Evolutionary conservation across 495 filamentous ascomycete species (phyloP).

Genomic region (Letharia columbiana): DNA sequence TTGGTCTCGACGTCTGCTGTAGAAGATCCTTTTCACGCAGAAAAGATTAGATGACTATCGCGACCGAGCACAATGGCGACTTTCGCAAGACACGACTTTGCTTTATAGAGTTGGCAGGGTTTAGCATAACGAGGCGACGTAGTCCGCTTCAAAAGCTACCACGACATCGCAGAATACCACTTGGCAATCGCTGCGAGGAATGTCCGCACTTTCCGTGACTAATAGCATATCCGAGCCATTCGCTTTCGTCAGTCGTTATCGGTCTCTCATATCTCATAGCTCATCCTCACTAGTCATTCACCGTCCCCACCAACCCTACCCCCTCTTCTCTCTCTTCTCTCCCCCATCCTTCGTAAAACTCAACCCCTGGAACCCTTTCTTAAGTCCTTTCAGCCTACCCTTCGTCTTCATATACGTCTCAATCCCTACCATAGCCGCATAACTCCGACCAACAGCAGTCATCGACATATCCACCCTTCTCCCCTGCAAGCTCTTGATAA

Average conservation of each 20-base stretch:
- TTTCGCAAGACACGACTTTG: neutral
- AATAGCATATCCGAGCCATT: neutral
- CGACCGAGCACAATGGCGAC: neutral
- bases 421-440: slow-evolving; percentile 72
- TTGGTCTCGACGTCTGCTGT: neutral
- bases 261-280: neutral
- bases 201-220: no score
- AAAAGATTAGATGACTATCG: neutral
- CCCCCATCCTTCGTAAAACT: slow-evolving; percentile 12
- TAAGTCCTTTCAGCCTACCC: slow-evolving; percentile 46
- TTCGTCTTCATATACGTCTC: slow-evolving; percentile 63
- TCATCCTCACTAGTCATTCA: neutral
- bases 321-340: slow-evolving; percentile 7
- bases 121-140: neutral
- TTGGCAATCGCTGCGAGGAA: no score
- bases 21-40: neutral
- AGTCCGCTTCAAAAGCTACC: neutral
- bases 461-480: slow-evolving; percentile 70
- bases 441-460: slow-evolving; percentile 69
- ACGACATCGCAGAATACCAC: no score
- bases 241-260: neutral
- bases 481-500: slow-evolving; percentile 61
- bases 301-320: no score
- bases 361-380: slow-evolving; percentile 26
- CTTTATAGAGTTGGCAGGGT: no score